These are phyloP conservation scores for Salix dunnii DNA, from an alignment of 345 rosid genomes.

Conservation along the genomic window DNA sequence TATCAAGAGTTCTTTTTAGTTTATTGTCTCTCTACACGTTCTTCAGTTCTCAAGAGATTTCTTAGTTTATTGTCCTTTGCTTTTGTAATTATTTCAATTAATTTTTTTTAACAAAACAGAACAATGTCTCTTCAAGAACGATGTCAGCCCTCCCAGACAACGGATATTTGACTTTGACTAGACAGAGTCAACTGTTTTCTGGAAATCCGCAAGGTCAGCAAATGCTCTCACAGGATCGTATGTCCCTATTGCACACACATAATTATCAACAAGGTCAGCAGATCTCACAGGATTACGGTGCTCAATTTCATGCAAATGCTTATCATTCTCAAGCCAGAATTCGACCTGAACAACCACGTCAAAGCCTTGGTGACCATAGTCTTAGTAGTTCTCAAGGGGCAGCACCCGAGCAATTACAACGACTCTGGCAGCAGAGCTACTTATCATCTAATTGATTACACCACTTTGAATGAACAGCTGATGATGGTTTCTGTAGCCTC, in stretches of 20 bases:
- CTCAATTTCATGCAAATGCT: slow-evolving; percentile 11
- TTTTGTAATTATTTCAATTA: neutral
- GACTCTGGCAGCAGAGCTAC: slow-evolving; percentile 20
- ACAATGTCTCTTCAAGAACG: slow-evolving; percentile 22
- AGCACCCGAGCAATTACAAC: slow-evolving; percentile 13
- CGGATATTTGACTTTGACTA: slow-evolving; percentile 16
- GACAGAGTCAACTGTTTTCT: slow-evolving; percentile 22
- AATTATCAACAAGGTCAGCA: slow-evolving; percentile 21
- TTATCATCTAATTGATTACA: neutral
- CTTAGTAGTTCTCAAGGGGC: slow-evolving; percentile 14
- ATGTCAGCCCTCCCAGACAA: slow-evolving; percentile 12
- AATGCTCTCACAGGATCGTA: slow-evolving; percentile 24
- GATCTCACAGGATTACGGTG: slow-evolving; percentile 23
- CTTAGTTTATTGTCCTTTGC: neutral
- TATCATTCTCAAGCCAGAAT: slow-evolving; percentile 19
- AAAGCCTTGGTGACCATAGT: slow-evolving; percentile 16
- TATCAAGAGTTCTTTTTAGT: neutral
- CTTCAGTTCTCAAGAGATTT: neutral
- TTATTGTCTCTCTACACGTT: neutral
- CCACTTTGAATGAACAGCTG: slow-evolving; percentile 11
- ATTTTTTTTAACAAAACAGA: slow-evolving; percentile 12
- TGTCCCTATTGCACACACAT: slow-evolving; percentile 11
- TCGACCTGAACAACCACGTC: slow-evolving; percentile 19
- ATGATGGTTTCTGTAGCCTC: slow-evolving; percentile 8
- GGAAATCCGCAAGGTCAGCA: slow-evolving; percentile 20